A percentile compares a stretch with the other conserved stretches of the same genome.
phyloP scores from a whole-genome alignment of 805 yeast species.

The Torulaspora delbrueckii region DNA sequence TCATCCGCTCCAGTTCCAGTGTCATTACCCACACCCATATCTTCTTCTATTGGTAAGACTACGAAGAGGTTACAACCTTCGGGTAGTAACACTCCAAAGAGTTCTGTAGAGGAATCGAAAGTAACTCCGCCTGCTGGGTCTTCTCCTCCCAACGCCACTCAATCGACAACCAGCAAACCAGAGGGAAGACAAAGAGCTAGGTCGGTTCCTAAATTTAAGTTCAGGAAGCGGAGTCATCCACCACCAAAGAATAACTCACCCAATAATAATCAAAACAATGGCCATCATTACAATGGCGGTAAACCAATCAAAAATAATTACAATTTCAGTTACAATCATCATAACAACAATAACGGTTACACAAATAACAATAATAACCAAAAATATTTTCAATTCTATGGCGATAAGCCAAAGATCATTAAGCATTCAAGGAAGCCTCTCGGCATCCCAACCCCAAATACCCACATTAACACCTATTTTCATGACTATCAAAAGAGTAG shows the following conservation, averaged over 20 bases:
- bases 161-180: background rate
- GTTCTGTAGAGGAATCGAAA: background rate
- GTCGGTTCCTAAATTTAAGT: slow-evolving; percentile 32
- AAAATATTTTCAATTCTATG: slow-evolving; percentile 16
- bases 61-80: slow-evolving; percentile 5
- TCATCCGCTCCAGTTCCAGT: slow-evolving; percentile 31
- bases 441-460: slow-evolving; percentile 57
- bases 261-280: slow-evolving; percentile 5
- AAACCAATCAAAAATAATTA: slow-evolving; percentile 14
- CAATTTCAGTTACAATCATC: slow-evolving; percentile 6
- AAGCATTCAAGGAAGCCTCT: slow-evolving; percentile 51
- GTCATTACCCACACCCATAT: slow-evolving; percentile 30
- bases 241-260: slow-evolving; percentile 10
- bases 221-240: slow-evolving; percentile 27
- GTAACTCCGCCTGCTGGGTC: background rate
- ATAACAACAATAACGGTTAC: slow-evolving; percentile 12
- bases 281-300: background rate
- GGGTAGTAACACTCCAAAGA: background rate
- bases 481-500: slow-evolving; percentile 33
- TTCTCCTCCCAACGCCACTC: slow-evolving; percentile 1
- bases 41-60: slow-evolving; percentile 17
- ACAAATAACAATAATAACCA: slow-evolving; percentile 16
- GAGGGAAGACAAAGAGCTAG: slow-evolving; percentile 22
- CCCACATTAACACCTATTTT: slow-evolving; percentile 39
- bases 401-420: slow-evolving; percentile 27